Base-by-base conservation (phyloP, 306 rosid species). In the Hippophae rhamnoides region DNA sequence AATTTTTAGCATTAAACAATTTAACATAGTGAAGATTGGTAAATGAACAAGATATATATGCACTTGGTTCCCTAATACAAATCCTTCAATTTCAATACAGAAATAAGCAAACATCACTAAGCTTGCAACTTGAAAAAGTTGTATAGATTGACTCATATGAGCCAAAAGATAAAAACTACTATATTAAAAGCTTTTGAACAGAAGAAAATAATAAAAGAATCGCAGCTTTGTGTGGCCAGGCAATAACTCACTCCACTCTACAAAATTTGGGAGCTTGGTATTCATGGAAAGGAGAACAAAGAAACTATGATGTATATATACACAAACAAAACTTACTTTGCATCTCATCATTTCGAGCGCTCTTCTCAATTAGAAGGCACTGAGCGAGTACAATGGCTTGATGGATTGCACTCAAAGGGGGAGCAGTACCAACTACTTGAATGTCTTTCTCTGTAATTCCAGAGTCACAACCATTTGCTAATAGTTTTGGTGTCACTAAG, bases 351-450 rank as follows among this genome's bases (percentile, higher is more conserved):
- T 80, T 86, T 49, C 89, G 87, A 67, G 87, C 74, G 70, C 94
- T 83, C 84, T 81, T 90, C 79, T 85, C 96, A 68, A 90, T 85
- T 63, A 90, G 74, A 78, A 85, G 92, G 69, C 98, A 90, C 60
- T 75, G 60, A 61, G 92, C 95, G 71, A 90, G 72, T 72, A 87
- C 77, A n/a, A 80, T 74, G 57, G 92, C 86, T 69, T 90, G 98
- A 62, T 90, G 92, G 46, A 68, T 59, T 48, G 80, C 84, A 41
- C 80, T 81, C 66, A 90, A 75, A 61, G 72, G 78, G 62, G 76
- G 61, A 54, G 68, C 65, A 65, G 67, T 42, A 67, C 60, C 71
- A 67, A 74, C 77, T 70, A 72, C 78, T 71, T 72, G 80, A 62
- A 60, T 67, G 70, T 54, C 81, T 57, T 81, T 73, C 57, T 72